Conservation (phyloP, 352 stramenopile species). For the Pythium dissotocum region DNA sequence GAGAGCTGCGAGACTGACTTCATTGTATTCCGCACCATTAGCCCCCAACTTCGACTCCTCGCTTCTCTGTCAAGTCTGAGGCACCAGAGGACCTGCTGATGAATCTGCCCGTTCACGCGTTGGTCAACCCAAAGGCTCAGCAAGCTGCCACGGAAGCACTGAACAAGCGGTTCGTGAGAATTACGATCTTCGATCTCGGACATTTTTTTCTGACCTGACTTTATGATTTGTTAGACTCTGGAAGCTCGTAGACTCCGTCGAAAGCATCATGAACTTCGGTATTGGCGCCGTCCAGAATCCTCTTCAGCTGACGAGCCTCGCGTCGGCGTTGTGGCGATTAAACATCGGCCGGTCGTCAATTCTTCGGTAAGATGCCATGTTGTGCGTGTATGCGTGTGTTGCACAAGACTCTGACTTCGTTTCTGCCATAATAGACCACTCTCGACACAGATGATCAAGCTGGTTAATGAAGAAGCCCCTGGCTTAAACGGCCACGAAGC, state of each 20-base stretch:
- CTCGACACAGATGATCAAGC: conserved; percentile 35
- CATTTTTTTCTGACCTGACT: background rate
- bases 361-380: conserved; percentile 42
- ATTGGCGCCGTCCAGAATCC: conserved; percentile 51
- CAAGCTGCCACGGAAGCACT: conserved; percentile 15
- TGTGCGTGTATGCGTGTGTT: background rate
- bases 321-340: conserved; percentile 50
- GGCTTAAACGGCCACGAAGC: conserved; percentile 44
- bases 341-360: conserved; percentile 58
- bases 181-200: too few relatives aligned
- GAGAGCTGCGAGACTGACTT: background rate
- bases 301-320: conserved; percentile 41
- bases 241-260: conserved; percentile 63
- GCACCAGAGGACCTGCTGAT: conserved; percentile 68
- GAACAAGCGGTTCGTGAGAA: conserved; percentile 41
- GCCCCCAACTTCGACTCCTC: conserved; percentile 3
- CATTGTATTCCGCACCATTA: background rate
- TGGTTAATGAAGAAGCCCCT: conserved; percentile 38
- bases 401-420: background rate
- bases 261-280: conserved; percentile 70
- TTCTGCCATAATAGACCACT: conserved; percentile 4
- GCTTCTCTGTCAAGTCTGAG: conserved; percentile 45
- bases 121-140: conserved; percentile 35
- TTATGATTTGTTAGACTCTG: conserved; percentile 42
- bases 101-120: conserved; percentile 42